Evolutionary conservation across 208 protist genomes (phyloP).

Genomic region (Crithidia bombi): DNA sequence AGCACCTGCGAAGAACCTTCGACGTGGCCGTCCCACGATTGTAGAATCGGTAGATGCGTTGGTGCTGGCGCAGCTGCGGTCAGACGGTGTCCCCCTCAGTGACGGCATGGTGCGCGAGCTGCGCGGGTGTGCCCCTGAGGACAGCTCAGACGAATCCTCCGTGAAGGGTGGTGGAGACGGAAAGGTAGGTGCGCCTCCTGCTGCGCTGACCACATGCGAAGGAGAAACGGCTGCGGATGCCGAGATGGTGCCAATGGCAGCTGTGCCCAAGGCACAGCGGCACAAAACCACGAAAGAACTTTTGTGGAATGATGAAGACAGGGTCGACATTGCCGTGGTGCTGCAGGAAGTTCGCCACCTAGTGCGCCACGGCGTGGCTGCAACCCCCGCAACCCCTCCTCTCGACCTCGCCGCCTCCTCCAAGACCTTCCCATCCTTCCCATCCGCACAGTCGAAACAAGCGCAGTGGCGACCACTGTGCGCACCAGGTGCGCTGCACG

Average conservation of each 20-base stretch:
- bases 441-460: neutral
- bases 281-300: neutral
- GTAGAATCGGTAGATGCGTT: conserved; percentile 61
- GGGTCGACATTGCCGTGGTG: conserved; percentile 23
- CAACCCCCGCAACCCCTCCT: neutral
- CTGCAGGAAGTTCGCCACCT: conserved; percentile 23
- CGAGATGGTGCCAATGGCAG: conserved; percentile 8
- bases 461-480: neutral
- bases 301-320: neutral
- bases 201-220: neutral
- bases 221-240: neutral
- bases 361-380: conserved; percentile 13
- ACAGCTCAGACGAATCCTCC: neutral
- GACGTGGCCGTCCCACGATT: conserved; percentile 31
- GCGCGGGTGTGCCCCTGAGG: conserved; percentile 7
- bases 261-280: neutral
- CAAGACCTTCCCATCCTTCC: neutral
- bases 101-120: conserved; percentile 30
- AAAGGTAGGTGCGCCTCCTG: neutral
- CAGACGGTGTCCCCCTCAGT: conserved; percentile 54
- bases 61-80: conserved; percentile 61
- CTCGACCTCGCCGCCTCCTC: neutral
- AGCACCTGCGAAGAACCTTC: neutral
- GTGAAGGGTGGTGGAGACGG: neutral
- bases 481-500: neutral